phyloP scores from a whole-genome alignment of 208 protist genomes.

The Crithidia thermophila region DNA sequence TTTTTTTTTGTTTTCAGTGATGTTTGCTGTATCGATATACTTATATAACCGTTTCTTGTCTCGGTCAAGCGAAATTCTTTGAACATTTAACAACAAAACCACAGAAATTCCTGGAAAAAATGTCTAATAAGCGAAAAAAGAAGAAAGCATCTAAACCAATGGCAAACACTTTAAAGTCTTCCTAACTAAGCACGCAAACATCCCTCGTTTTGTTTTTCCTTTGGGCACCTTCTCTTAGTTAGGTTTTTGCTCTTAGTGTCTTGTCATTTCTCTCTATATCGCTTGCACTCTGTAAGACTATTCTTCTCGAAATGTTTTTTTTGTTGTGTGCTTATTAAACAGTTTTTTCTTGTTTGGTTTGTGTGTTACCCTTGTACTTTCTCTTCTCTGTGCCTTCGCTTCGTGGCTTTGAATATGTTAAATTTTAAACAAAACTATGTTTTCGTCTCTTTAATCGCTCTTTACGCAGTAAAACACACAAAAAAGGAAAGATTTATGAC shows the following conservation, averaged over 20 bases:
- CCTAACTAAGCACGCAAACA: too few species aligned
- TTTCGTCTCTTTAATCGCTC: neutral
- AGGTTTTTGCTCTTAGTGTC: neutral
- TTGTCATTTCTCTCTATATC: neutral
- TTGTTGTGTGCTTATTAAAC: neutral
- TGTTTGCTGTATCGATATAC: slow-evolving; percentile 1
- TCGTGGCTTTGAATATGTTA: neutral
- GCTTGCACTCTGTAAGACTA: too few species aligned
- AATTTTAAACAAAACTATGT: neutral
- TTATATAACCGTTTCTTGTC: too few species aligned
- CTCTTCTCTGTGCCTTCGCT: neutral
- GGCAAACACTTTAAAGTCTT: too few species aligned
- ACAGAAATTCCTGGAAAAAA: too few species aligned
- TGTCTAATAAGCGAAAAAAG: too few species aligned
- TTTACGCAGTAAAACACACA: neutral
- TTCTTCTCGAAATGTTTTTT: neutral
- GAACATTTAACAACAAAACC: too few species aligned
- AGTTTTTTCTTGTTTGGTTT: neutral
- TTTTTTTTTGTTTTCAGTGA: slow-evolving; percentile 3
- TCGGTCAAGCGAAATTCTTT: too few species aligned
- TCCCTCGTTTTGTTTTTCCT: too few species aligned
- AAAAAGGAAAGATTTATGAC: slow-evolving; percentile 14
- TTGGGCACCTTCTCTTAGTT: too few species aligned
- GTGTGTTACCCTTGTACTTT: slow-evolving; percentile 3
- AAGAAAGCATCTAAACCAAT: too few species aligned